Evolutionary conservation across 2,329 filamentous ascomycete genomes (phyloP).

Genomic region (Byssothecium circinans): DNA sequence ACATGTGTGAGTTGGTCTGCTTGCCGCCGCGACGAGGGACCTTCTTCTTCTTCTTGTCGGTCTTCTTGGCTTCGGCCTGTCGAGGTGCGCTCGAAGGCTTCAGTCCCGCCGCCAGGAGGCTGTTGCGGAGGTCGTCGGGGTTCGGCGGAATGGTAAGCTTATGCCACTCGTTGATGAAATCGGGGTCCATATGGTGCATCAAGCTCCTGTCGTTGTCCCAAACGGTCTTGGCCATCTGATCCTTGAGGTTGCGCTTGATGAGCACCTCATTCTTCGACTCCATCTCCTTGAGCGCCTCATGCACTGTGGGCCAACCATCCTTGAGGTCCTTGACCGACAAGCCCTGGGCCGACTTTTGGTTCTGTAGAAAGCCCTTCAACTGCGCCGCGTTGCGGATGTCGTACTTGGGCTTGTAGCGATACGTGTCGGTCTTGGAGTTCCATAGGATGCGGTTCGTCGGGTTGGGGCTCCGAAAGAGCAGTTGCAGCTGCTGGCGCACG

Average conservation of each 20-base stretch:
- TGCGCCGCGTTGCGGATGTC: slow-evolving; percentile 77
- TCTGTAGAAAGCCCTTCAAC: slow-evolving; percentile 78
- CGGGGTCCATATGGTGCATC: slow-evolving; percentile 72
- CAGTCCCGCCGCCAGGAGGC: slow-evolving; percentile 75
- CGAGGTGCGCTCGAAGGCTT: slow-evolving; percentile 84
- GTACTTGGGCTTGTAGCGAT: slow-evolving; percentile 80
- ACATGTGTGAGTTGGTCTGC: slow-evolving; percentile 87
- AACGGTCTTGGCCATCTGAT: slow-evolving; percentile 80
- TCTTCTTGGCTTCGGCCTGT: slow-evolving; percentile 56
- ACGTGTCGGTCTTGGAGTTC: slow-evolving; percentile 65
- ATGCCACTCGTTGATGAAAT: slow-evolving; percentile 84
- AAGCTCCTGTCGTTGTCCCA: slow-evolving; percentile 86
- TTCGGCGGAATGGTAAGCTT: slow-evolving; percentile 73
- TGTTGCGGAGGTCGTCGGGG: slow-evolving; percentile 73
- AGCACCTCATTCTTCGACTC: slow-evolving; percentile 79
- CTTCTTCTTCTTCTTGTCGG: slow-evolving; percentile 70
- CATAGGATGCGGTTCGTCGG: slow-evolving; percentile 65
- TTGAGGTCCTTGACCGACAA: slow-evolving; percentile 88
- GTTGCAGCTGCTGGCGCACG: slow-evolving; percentile 58
- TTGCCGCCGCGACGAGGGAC: slow-evolving; percentile 74
- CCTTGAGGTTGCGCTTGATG: slow-evolving; percentile 89
- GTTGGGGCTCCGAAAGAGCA: slow-evolving; percentile 61
- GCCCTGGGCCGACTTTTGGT: slow-evolving; percentile 76
- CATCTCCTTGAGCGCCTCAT: slow-evolving; percentile 74
- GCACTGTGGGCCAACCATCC: slow-evolving; percentile 90